Evolutionary conservation across 1,139 yeast genomes (phyloP), one percentile per base, ranked within the genome.

Genomic region (Maudiozyma humilis): DNA sequence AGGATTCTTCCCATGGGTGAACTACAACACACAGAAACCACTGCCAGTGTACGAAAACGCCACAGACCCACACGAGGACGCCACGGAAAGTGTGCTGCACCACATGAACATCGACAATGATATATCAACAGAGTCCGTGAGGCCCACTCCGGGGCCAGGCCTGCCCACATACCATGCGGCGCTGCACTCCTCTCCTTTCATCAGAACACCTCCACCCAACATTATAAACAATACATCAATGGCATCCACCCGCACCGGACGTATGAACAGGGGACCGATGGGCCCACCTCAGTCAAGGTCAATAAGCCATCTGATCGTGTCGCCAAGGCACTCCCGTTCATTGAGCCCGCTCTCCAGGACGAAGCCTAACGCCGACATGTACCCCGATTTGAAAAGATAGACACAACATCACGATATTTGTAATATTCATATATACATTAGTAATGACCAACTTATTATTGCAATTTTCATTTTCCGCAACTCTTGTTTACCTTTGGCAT

Each of bases 1-100:
- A 1, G 75, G 70, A 1, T 64, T 83, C 10, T 86, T 74, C 55
- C 87, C 91, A 0, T 83, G 89, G 89, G 56, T 54, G 19, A 75
- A 75, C 44, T 31, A 47, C 0, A 49, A 48, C 1, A 60, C 62
- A 0, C 59, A 59, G 1, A 51, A 54, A 18, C 51, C 55, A 2
- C 49, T 71, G 17, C 72, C 73, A 0, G 55, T 58, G 15, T 52
- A 57, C 13, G 57, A 55, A 35, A 32, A n/a, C 25, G 14, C n/a
- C 7, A 27, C 27, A 27, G 19, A 32, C 8, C n/a, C 25, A 4
- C 14, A 4, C 15, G 36, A 31, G 6, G 20, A 38, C 13, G 33
- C 7, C 13, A 14, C 4, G 2, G 2, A 30, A 12, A 13, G 12
- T 20, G n/a, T 12, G 3, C 14, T 14, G n/a, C 32, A 12, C 3